Percentiles rank a stretch among this genome's conserved stretches.
Evolutionary conservation across 208 protist species (phyloP).

Genomic region (Wallacemonas sp.): DNA sequence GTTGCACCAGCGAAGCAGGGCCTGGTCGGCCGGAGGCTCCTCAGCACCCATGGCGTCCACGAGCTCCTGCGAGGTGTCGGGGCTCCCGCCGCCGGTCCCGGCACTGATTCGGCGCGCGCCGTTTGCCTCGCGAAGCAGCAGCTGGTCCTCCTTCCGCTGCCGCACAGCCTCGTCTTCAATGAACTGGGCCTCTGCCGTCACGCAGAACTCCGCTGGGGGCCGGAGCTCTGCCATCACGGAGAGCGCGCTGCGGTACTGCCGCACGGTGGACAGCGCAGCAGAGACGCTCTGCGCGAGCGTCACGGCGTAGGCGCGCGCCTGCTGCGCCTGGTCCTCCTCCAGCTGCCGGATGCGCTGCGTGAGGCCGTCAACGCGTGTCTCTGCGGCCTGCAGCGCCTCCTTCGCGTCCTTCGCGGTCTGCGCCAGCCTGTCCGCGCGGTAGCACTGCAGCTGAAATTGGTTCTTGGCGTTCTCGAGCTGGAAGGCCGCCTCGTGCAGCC

Average conservation of each 20-base stretch:
- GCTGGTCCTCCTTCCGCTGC: background rate
- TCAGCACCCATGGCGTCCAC: slow-evolving; percentile 6
- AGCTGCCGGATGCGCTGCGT: slow-evolving; percentile 37
- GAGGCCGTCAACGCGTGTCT: slow-evolving; percentile 41
- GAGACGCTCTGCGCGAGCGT: slow-evolving; percentile 38
- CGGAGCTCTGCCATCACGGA: slow-evolving; percentile 22
- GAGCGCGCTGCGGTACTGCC: slow-evolving; percentile 29
- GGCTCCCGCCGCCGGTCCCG: background rate
- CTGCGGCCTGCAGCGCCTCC: slow-evolving; percentile 38
- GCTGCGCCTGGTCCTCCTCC: slow-evolving; percentile 38
- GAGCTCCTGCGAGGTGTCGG: background rate
- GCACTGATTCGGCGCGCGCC: background rate
- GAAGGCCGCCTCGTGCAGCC: slow-evolving; percentile 77
- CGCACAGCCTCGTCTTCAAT: slow-evolving; percentile 10
- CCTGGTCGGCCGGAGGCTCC: slow-evolving; percentile 15
- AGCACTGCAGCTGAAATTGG: slow-evolving; percentile 91
- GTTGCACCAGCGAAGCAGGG: slow-evolving; percentile 73
- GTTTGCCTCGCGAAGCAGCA: background rate
- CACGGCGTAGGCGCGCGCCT: slow-evolving; percentile 56
- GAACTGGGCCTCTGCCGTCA: slow-evolving; percentile 12
- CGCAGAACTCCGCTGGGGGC: slow-evolving; percentile 13
- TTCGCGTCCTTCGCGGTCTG: slow-evolving; percentile 52
- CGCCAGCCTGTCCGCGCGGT: slow-evolving; percentile 73
- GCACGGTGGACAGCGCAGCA: slow-evolving; percentile 37
- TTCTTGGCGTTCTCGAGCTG: slow-evolving; percentile 90